These are phyloP conservation scores for Claviceps humidiphila DNA, from an alignment of 2,329 filamentous ascomycete genomes.

Conservation along the genomic window DNA sequence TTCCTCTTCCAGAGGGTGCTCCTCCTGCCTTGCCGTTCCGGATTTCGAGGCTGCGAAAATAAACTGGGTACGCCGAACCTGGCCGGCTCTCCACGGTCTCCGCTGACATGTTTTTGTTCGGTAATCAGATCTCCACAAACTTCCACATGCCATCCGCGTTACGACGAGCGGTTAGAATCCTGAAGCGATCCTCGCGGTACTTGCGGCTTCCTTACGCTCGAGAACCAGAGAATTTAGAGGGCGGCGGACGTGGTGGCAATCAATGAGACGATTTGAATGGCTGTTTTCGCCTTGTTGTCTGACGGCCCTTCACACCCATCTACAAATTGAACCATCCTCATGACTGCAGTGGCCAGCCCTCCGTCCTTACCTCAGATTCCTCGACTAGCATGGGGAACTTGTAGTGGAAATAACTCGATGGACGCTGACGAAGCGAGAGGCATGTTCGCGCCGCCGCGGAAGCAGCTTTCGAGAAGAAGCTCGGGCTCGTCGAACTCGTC, in stretches of 20 bases:
- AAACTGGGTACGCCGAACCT: not conserved
- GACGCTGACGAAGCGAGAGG: constrained; percentile 73
- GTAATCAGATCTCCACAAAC: not conserved
- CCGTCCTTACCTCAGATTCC: constrained; percentile 51
- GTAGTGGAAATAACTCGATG: constrained; percentile 54
- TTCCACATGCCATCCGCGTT: not conserved
- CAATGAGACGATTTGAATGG: constrained; percentile 8
- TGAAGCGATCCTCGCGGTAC: not conserved
- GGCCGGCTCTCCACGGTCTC: not conserved
- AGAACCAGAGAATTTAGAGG: constrained; percentile 2
- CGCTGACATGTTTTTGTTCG: constrained; percentile 2
- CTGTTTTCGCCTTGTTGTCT: not conserved
- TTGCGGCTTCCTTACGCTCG: not conserved
- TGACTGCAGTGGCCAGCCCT: constrained; percentile 56
- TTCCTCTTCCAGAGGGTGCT: not conserved
- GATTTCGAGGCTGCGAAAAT: not conserved
- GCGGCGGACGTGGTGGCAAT: constrained; percentile 11
- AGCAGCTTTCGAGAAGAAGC: constrained; percentile 73
- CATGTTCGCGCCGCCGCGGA: constrained; percentile 84
- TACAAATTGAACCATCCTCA: constrained; percentile 27
- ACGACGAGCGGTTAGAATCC: not conserved
- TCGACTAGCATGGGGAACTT: constrained; percentile 48
- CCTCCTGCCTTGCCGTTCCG: not conserved
- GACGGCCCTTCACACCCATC: constrained; percentile 3
- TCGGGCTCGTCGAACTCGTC: constrained; percentile 59